phyloP scores from a whole-genome alignment of 2,329 filamentous ascomycete species.

The Cercospora brassicicola region DNA sequence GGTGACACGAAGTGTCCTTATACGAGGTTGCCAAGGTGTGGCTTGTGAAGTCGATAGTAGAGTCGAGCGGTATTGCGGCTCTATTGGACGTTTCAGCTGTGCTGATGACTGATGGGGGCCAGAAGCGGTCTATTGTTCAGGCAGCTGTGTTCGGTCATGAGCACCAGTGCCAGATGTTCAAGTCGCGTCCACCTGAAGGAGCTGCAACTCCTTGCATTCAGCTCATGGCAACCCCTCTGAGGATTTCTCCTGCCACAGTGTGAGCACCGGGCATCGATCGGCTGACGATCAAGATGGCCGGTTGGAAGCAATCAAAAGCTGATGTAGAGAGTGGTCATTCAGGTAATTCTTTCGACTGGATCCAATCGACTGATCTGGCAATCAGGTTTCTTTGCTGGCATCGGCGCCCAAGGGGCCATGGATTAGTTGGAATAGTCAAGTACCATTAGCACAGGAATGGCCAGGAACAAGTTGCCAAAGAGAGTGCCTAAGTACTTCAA shows the following conservation, averaged over 20 bases:
- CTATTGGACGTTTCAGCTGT: neutral
- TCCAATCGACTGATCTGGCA: neutral
- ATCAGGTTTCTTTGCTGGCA: neutral
- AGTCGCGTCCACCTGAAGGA: neutral
- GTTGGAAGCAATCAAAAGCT: neutral
- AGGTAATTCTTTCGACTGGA: neutral
- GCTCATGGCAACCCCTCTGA: neutral
- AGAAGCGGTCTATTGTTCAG: neutral
- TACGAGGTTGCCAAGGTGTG: slow-evolving; percentile 7
- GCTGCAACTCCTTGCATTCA: neutral
- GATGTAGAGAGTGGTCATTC: neutral
- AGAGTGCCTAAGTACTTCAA: neutral
- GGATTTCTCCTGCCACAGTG: neutral
- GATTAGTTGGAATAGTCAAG: neutral
- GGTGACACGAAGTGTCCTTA: slow-evolving; percentile 1
- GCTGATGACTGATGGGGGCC: neutral
- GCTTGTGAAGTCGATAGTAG: neutral
- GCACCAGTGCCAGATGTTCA: neutral
- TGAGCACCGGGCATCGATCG: neutral
- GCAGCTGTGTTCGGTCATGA: neutral
- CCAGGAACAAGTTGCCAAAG: neutral
- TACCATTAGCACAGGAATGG: neutral
- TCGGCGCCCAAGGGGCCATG: neutral
- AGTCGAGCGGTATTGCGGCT: neutral
- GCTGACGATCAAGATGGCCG: neutral